phyloP scores from a whole-genome alignment of 225 moss, liverwort and hornwort genomes.

The Climacium dendroides region DNA sequence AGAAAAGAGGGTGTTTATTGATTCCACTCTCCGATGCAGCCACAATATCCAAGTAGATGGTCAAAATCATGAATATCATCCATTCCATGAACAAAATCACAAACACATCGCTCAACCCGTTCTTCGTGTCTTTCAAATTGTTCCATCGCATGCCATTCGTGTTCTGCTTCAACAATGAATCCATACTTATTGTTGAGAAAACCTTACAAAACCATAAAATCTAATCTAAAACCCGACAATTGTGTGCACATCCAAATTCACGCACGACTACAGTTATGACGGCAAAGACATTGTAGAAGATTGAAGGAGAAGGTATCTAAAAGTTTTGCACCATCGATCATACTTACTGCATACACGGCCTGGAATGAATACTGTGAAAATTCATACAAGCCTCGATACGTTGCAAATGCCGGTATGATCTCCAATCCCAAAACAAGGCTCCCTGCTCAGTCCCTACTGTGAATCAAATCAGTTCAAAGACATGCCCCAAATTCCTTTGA shows the following conservation, averaged over 20 bases:
- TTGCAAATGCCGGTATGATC: constrained; percentile 66
- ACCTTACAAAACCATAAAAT: neutral
- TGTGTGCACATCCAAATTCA: neutral
- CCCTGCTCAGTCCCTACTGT: constrained; percentile 5
- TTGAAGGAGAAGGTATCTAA: neutral
- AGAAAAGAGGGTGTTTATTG: constrained; percentile 87
- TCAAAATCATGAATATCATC: constrained; percentile 46
- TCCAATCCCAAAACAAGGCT: constrained; percentile 67
- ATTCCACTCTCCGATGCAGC: constrained; percentile 66
- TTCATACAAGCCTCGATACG: constrained; percentile 76
- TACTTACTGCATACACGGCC: constrained; percentile 30
- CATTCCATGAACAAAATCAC: constrained; percentile 69
- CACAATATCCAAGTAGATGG: constrained; percentile 77
- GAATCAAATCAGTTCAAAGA: neutral
- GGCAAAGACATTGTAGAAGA: neutral
- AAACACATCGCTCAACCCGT: constrained; percentile 47
- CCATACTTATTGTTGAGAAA: neutral
- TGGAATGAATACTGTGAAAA: constrained; percentile 63
- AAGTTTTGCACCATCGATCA: neutral
- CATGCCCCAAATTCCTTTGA: neutral
- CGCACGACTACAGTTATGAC: neutral
- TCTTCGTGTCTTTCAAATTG: constrained; percentile 46
- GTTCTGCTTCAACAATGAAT: neutral
- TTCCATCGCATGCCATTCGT: constrained; percentile 57
- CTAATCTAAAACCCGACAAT: neutral